These are phyloP conservation scores for Solanum clarkiae DNA, from an alignment of 257 asterid species.

Conservation along the genomic window DNA sequence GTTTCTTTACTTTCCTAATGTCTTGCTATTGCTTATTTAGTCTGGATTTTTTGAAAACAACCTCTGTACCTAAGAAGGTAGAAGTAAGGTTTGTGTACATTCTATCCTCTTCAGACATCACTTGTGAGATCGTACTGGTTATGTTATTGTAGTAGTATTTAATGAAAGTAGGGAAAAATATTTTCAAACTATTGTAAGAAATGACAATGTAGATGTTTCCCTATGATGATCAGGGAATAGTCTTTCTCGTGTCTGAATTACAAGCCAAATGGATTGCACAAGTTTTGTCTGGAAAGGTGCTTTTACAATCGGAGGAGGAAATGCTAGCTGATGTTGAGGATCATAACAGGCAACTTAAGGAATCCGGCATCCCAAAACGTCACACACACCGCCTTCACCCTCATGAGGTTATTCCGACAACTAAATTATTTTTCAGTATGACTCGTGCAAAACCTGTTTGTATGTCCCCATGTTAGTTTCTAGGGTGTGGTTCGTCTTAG, in stretches of 20 bases:
- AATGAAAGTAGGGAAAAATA: too few species aligned
- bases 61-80: too few species aligned
- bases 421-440: background rate
- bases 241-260: constrained; percentile 23
- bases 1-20: too few species aligned
- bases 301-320: constrained; percentile 30
- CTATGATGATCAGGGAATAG: constrained; percentile 1
- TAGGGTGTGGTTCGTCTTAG: background rate
- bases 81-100: too few species aligned
- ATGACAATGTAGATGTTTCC: background rate
- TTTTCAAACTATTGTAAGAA: background rate
- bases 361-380: constrained; percentile 26
- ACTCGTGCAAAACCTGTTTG: background rate
- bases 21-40: too few species aligned
- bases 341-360: constrained; percentile 28
- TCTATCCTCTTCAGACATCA: too few species aligned
- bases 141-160: too few species aligned
- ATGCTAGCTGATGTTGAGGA: constrained; percentile 36
- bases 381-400: constrained; percentile 15
- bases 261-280: constrained; percentile 62
- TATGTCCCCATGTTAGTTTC: background rate
- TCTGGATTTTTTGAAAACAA: too few species aligned
- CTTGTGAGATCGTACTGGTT: too few species aligned
- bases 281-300: constrained; percentile 29
- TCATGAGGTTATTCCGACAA: background rate